Evolutionary conservation across 2,329 filamentous ascomycete genomes (phyloP), one percentile per base, ranked within the genome.

Genomic region (Alternaria novae-zelandiae): DNA sequence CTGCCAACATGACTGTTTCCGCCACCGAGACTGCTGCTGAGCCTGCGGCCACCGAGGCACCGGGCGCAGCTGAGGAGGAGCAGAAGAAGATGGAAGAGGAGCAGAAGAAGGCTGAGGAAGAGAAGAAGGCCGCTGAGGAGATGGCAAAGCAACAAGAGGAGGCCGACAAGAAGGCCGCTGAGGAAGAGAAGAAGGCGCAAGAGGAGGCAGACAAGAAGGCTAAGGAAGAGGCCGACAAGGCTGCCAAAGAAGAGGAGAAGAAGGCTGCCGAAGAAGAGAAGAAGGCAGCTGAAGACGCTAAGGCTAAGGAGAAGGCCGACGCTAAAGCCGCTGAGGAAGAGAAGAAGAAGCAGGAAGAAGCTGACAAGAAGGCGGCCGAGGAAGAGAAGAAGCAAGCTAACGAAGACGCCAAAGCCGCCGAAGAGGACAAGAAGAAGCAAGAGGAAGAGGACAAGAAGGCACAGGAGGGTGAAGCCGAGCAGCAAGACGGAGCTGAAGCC

Each of bases 351-450:
- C 28, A 51, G 46, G 43, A 54, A 20, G 28, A 54, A 12, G 53
- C 53, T 4, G 43, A 61, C 21, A 61, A 61, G 50, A 50, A 59
- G 36, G 51, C 51, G 0, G 28, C 30, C 1, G 60, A 63, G 23
- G 56, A 54, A 8, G 44, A 44, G 23, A 57, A 61, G 47, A 53
- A 62, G 49, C 45, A 54, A 25, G 49, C 41, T 3, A 45, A 49
- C 20, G 23, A 59, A 32, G 28, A 55, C 13, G 45, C 55, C n/a
- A 49, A 51, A 21, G 45, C 44, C 10, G 59, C 57, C 9, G 32
- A 57, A 30, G 44, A 60, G 25, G 25, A 47, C 20, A 43, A 26
- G 17, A 28, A 46, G n/a, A n/a, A 61, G 17, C 26, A 57, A 9
- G 6, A 57, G 54, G 30, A 62, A 47, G 43, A 57, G 13, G 25